Conservation (phyloP, 2,329 filamentous ascomycete genomes). For the Verticillium nonalfalfae region DNA sequence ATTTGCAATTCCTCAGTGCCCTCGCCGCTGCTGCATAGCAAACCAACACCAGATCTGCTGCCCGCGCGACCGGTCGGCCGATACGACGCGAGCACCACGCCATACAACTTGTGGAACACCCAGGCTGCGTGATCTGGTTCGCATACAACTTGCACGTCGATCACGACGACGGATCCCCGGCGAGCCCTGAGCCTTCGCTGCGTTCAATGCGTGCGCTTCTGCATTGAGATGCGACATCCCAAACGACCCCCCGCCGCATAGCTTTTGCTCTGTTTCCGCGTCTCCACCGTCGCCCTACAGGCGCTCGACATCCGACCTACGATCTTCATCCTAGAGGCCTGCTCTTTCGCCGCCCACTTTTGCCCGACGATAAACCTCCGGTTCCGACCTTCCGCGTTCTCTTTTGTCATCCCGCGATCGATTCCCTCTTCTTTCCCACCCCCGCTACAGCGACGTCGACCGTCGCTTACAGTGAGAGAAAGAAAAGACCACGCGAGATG, state of each 20-base stretch:
- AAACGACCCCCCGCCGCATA: conserved; percentile 6
- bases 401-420: not conserved
- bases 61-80: not conserved
- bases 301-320: not conserved
- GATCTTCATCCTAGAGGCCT: not conserved
- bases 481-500: conserved; percentile 16
- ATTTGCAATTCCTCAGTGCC: not conserved
- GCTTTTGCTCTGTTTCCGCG: conserved; percentile 7
- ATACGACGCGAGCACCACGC: not conserved
- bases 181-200: not conserved
- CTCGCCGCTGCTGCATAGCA: not conserved
- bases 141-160: not conserved
- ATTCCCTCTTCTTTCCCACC: conserved; percentile 6
- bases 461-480: conserved; percentile 19
- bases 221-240: conserved; percentile 19
- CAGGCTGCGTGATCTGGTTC: not conserved
- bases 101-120: not conserved
- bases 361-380: conserved; percentile 8
- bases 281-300: not conserved
- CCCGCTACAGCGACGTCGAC: conserved; percentile 22
- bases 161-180: not conserved
- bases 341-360: conserved; percentile 1
- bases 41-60: not conserved
- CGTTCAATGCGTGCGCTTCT: conserved; percentile 15
- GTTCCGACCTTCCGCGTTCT: not conserved